phyloP scores from a whole-genome alignment of 164 flowering plant genomes.

The Annona squamosa region DNA sequence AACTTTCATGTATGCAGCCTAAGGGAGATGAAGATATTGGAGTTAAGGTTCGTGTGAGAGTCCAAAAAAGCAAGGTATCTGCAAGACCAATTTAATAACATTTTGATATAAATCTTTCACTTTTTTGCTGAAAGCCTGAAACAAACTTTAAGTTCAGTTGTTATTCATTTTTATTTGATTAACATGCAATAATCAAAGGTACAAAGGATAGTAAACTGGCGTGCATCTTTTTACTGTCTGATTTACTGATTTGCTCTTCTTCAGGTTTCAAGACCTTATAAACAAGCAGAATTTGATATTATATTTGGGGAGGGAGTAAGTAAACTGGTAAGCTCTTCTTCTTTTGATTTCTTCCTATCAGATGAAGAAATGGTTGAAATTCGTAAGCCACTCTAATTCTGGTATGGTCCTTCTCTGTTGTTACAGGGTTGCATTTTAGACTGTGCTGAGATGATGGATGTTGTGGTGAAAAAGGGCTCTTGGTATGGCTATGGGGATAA shows the following conservation, averaged over 20 bases:
- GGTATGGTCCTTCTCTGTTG: slow-evolving; percentile 12
- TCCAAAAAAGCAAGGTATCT: slow-evolving; percentile 94
- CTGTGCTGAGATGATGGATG: slow-evolving; percentile 85
- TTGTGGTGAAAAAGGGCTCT: slow-evolving; percentile 76
- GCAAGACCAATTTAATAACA: no score
- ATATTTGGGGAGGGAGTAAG: slow-evolving; percentile 96
- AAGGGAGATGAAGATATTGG: slow-evolving; percentile 99
- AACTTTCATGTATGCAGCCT: slow-evolving; percentile 27
- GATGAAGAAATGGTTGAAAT: background rate
- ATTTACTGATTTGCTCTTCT: slow-evolving; percentile 7
- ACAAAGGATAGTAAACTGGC: no score
- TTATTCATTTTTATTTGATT: no score
- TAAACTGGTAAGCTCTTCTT: slow-evolving; percentile 40
- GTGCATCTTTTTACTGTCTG: background rate
- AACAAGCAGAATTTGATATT: slow-evolving; percentile 94
- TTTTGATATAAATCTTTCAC: no score
- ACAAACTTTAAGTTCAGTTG: no score
- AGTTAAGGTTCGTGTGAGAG: slow-evolving; percentile 84
- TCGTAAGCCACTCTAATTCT: background rate
- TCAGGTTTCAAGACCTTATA: slow-evolving; percentile 97
- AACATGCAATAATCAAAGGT: no score
- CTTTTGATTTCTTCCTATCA: no score
- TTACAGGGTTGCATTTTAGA: slow-evolving; percentile 87
- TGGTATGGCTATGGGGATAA: slow-evolving; percentile 97
- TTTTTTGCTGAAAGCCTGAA: no score